Evolutionary conservation across 2,329 filamentous ascomycete species (phyloP).

Genomic region (Fusarium pseudocircinatum): DNA sequence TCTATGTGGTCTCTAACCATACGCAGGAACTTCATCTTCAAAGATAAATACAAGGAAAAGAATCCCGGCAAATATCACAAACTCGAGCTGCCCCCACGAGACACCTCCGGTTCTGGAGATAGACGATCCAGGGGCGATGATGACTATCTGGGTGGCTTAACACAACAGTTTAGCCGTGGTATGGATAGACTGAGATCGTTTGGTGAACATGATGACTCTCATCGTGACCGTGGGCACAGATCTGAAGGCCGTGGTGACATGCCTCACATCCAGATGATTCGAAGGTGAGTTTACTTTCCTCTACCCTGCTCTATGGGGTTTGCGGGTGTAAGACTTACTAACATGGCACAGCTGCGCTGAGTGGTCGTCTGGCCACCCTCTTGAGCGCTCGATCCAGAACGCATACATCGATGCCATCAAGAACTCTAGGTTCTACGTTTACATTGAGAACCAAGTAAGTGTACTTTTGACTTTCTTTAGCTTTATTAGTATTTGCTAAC

Average conservation of each 20-base stretch:
- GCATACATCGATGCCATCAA: constrained; percentile 80
- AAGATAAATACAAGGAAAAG: constrained; percentile 75
- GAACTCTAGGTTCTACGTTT: constrained; percentile 76
- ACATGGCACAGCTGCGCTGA: constrained; percentile 52
- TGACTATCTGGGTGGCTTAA: constrained; percentile 56
- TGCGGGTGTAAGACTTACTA: not conserved
- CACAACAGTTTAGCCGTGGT: constrained; percentile 54
- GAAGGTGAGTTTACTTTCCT: constrained; percentile 51
- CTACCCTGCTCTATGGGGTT: not conserved
- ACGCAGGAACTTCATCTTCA: constrained; percentile 81
- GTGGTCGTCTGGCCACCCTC: constrained; percentile 63
- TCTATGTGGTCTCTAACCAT: not conserved
- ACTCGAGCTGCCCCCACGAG: constrained; percentile 24
- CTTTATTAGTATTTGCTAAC: not conserved
- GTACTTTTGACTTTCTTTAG: too few species aligned
- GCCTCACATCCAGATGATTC: constrained; percentile 60
- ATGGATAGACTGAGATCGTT: constrained; percentile 52
- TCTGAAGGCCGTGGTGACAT: constrained; percentile 30
- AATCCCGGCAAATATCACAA: constrained; percentile 61
- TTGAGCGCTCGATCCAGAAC: constrained; percentile 83
- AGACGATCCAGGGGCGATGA: constrained; percentile 35
- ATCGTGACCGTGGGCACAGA: constrained; percentile 6
- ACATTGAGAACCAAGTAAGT: constrained; percentile 77
- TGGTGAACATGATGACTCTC: constrained; percentile 40
- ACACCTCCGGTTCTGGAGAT: constrained; percentile 14